Conservation (phyloP, 805 yeast genomes). For the Metschnikowia borealis region DNA sequence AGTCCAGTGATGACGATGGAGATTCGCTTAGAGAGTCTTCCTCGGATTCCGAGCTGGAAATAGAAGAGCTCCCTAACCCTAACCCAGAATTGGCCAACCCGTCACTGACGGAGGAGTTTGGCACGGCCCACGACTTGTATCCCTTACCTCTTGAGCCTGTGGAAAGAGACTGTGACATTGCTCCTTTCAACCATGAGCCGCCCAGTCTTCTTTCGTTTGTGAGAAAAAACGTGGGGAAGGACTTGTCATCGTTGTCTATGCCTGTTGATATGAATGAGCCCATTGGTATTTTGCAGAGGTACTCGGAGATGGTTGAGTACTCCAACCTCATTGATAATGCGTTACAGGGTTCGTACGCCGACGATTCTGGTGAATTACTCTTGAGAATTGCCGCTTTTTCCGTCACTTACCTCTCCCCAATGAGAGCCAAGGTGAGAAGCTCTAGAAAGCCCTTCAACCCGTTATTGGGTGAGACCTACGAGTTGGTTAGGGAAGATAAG, state of each 20-base stretch:
- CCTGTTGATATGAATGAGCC: slow-evolving; percentile 96
- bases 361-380: slow-evolving; percentile 54
- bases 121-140: slow-evolving; percentile 41
- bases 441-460: slow-evolving; percentile 93
- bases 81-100: neutral
- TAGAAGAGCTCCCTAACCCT: slow-evolving; percentile 13
- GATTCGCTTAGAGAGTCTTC: slow-evolving; percentile 16
- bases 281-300: slow-evolving; percentile 70
- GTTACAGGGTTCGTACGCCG: slow-evolving; percentile 37
- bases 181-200: slow-evolving; percentile 60
- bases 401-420: slow-evolving; percentile 63
- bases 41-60: slow-evolving; percentile 15
- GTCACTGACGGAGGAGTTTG: neutral
- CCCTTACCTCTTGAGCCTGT: slow-evolving; percentile 60
- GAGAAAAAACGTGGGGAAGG: slow-evolving; percentile 90
- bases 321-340: slow-evolving; percentile 63
- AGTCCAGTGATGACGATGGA: slow-evolving; percentile 22
- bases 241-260: slow-evolving; percentile 78
- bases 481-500: slow-evolving; percentile 77
- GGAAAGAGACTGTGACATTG: slow-evolving; percentile 55
- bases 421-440: slow-evolving; percentile 71
- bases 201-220: slow-evolving; percentile 78
- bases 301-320: slow-evolving; percentile 79
- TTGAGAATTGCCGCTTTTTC: slow-evolving; percentile 80
- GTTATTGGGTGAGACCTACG: slow-evolving; percentile 88